phyloP scores from a whole-genome alignment of 805 yeast genomes.

The Candida silvicultrix region DNA sequence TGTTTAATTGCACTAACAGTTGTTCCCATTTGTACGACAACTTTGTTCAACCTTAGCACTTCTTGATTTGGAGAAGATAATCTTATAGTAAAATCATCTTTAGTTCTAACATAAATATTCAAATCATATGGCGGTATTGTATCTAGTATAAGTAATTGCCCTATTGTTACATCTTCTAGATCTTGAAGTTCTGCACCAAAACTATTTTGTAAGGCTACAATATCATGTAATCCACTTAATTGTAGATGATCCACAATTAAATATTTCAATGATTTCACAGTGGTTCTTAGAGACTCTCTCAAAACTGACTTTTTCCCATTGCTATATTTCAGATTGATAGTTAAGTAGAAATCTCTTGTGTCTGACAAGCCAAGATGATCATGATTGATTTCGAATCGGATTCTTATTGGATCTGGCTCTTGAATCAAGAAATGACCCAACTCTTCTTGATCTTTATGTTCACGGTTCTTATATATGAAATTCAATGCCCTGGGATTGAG shows the following conservation, averaged over 20 bases:
- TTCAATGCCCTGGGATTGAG: slow-evolving; percentile 14
- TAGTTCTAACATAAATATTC: slow-evolving; percentile 20
- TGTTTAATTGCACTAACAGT: slow-evolving; percentile 16
- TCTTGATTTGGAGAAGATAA: slow-evolving; percentile 18
- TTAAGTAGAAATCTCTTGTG: slow-evolving; percentile 10
- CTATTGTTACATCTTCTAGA: slow-evolving; percentile 16
- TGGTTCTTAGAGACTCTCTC: slow-evolving; percentile 9
- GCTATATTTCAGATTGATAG: slow-evolving; percentile 13
- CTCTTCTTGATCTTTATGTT: slow-evolving; percentile 11
- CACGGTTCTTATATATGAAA: slow-evolving; percentile 7
- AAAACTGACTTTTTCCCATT: slow-evolving; percentile 12
- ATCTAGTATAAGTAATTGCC: slow-evolving; percentile 27
- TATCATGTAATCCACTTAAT: slow-evolving; percentile 9
- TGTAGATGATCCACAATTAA: slow-evolving; percentile 12
- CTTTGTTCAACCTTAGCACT: slow-evolving; percentile 6
- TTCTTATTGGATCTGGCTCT: slow-evolving; percentile 6
- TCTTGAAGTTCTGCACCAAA: slow-evolving; percentile 11
- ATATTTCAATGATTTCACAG: slow-evolving; percentile 10
- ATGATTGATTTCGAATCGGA: slow-evolving; percentile 17
- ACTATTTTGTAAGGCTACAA: slow-evolving; percentile 11
- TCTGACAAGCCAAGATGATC: slow-evolving; percentile 2
- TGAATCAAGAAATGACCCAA: slow-evolving; percentile 10
- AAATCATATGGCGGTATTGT: slow-evolving; percentile 25
- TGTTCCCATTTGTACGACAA: slow-evolving; percentile 14
- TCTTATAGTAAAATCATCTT: slow-evolving; percentile 19